Conservation (phyloP, 1,284 basidiomycete genomes). For the Ganoderma sinense region DNA sequence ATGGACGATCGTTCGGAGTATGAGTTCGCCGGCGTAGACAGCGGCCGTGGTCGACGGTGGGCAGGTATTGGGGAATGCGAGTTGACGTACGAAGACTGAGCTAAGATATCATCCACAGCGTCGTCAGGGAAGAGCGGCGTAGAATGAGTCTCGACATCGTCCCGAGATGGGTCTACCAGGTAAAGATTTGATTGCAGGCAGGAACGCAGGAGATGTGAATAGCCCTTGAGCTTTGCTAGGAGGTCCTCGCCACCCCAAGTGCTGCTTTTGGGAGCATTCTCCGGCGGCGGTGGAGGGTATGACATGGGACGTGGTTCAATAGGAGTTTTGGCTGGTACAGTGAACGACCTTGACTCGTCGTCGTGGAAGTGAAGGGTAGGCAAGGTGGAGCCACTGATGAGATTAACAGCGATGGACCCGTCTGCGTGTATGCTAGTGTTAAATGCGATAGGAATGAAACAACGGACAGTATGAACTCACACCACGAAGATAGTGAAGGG, state of each 20-base stretch:
- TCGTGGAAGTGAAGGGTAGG: slow-evolving; percentile 96
- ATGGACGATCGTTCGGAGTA: slow-evolving; percentile 78
- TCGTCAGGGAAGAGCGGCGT: slow-evolving; percentile 83
- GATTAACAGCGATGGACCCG: slow-evolving; percentile 82
- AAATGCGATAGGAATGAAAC: slow-evolving; percentile 7
- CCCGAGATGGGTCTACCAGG: slow-evolving; percentile 90
- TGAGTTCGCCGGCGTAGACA: slow-evolving; percentile 61
- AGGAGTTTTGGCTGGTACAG: slow-evolving; percentile 55
- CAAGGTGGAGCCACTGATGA: slow-evolving; percentile 89
- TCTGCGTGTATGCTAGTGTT: slow-evolving; percentile 48
- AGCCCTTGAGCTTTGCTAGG: slow-evolving; percentile 72
- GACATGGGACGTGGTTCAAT: slow-evolving; percentile 47
- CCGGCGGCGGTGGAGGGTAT: slow-evolving; percentile 70
- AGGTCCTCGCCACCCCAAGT: slow-evolving; percentile 91
- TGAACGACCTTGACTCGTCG: slow-evolving; percentile 88
- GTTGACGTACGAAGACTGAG: slow-evolving; percentile 76
- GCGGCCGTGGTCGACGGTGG: slow-evolving; percentile 76
- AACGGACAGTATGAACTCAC: slow-evolving; percentile 55
- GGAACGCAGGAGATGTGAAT: slow-evolving; percentile 81
- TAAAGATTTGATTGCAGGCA: slow-evolving; percentile 85
- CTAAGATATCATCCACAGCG: slow-evolving; percentile 84
- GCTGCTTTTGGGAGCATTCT: slow-evolving; percentile 45
- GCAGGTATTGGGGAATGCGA: slow-evolving; percentile 86
- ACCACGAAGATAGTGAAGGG: slow-evolving; percentile 88
- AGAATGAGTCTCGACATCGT: slow-evolving; percentile 91